Base-by-base conservation (phyloP, 352 stramenopile species). In the Sclerospora graminicola region DNA sequence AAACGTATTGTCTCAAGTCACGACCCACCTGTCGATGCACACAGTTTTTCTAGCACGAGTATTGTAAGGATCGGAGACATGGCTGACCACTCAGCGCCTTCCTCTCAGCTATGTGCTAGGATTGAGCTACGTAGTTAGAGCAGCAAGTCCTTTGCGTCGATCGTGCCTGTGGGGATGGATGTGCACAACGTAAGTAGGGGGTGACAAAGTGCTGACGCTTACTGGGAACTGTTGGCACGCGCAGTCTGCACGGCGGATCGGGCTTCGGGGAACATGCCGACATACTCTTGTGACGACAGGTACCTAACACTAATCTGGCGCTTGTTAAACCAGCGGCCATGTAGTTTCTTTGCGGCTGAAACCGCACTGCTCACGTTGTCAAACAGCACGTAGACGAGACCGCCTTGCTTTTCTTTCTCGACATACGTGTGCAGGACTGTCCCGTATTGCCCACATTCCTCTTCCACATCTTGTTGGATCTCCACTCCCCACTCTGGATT, bases 321-420 rank as follows among this genome's bases (percentile, higher is more conserved):
- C 59, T 88, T 75, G 55, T 88, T 93, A 57, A 96, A 96, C 82
- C 82, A 96, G 15, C 85, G 83, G 7, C 83, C 85, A 41, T 95
- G 77, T 2, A 95, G 58, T 39, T 76, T 73, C 51, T 84, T 70
- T 23, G 81, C 79, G 1, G 81, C 77, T 19, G 68, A 43, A n/a
- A 71, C 58, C 13, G 75, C 78, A 33, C 66, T 73, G 29, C 35
- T 33, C 8, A 77, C 44, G 14, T 64, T 71, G 32, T 65, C 74
- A 54, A 95, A 95, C 30, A 93, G 65, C 40, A 95, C 65, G 57
- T 94, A 95, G 35, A 95, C 84, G 11, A 94, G 60, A 8, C 84
- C 84, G 35, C 83, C 83, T 8, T 80, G 64, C 47, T 88, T 85
- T n/a, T 89, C 71, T 27, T 82, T 80, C 46, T 89, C 80, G 36